A percentile compares a stretch with the other conserved stretches of the same genome.
phyloP scores from a whole-genome alignment of 768 basidiomycete species.

The Calocybe cyanea region DNA sequence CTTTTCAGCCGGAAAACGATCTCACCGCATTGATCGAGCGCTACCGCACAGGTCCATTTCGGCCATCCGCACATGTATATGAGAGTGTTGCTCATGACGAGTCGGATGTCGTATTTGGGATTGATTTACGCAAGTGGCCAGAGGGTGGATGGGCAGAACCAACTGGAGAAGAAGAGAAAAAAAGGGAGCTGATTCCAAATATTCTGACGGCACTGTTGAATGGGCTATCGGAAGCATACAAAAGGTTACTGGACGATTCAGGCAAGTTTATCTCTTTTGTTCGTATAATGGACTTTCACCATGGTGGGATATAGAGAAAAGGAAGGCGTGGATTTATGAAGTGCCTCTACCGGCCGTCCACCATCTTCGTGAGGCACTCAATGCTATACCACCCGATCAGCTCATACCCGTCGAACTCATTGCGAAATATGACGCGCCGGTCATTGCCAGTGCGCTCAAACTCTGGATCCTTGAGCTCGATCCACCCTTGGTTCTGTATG shows the following conservation, averaged over 20 bases:
- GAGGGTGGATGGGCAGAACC: conserved; percentile 72
- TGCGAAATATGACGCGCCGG: conserved; percentile 76
- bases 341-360: conserved; percentile 82
- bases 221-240: conserved; percentile 62
- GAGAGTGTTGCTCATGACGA: conserved; percentile 82
- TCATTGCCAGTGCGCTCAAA: conserved; percentile 82
- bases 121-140: conserved; percentile 89
- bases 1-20: conserved; percentile 88
- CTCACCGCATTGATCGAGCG: conserved; percentile 85
- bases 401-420: conserved; percentile 50
- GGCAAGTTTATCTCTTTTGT: conserved; percentile 38
- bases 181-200: conserved; percentile 62
- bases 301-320: conserved; percentile 51
- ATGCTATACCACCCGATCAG: conserved; percentile 58
- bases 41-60: conserved; percentile 91
- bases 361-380: conserved; percentile 80
- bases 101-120: conserved; percentile 85
- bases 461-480: conserved; percentile 91
- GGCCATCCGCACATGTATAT: conserved; percentile 80
- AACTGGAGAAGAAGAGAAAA: conserved; percentile 50
- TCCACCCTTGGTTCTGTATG: conserved; percentile 80
- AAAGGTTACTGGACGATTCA: conserved; percentile 52
- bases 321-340: conserved; percentile 94
- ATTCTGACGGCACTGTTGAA: conserved; percentile 66
- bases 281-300: background rate